Percentiles rank a stretch among this genome's conserved stretches.
phyloP scores from a whole-genome alignment of 108 stramenopile genomes.

The Stephanodiscus minutulus region DNA sequence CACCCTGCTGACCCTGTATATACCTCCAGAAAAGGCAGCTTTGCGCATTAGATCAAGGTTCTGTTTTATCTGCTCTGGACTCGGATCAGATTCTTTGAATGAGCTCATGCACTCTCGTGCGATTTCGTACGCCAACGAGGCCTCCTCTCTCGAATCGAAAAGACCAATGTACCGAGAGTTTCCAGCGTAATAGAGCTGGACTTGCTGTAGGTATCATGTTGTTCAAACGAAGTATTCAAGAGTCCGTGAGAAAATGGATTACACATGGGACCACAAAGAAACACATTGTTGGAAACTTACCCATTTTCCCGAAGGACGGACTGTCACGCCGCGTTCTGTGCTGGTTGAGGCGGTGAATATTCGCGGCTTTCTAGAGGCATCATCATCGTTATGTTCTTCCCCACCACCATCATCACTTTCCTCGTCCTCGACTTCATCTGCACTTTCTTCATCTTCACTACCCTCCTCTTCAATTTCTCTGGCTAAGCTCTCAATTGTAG shows the following conservation, averaged over 20 bases:
- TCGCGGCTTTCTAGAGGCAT: neutral
- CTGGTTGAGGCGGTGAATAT: slow-evolving; percentile 33
- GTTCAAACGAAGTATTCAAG: neutral
- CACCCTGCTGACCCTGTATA: neutral
- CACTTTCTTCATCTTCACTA: slow-evolving; percentile 6
- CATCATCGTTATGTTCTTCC: neutral
- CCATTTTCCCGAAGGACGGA: slow-evolving; percentile 89
- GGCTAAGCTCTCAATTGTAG: neutral
- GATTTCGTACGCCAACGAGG: slow-evolving; percentile 78
- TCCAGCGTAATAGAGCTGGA: slow-evolving; percentile 83
- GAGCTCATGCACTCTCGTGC: slow-evolving; percentile 55
- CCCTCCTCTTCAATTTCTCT: slow-evolving; percentile 6
- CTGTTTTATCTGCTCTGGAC: slow-evolving; percentile 5
- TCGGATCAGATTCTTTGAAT: neutral
- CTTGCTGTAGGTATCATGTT: slow-evolving; percentile 55
- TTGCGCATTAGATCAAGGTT: slow-evolving; percentile 13
- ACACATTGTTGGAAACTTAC: slow-evolving; percentile 9
- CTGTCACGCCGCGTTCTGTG: slow-evolving; percentile 76
- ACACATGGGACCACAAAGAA: slow-evolving; percentile 2
- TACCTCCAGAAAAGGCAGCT: slow-evolving; percentile 2
- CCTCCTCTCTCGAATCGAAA: slow-evolving; percentile 77
- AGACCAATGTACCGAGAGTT: slow-evolving; percentile 86
- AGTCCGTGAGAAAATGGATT: neutral
- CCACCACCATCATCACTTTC: neutral
- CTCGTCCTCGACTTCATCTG: slow-evolving; percentile 7